These are phyloP conservation scores for Selaginella moellendorffii DNA, from an alignment of 75 land plant genomes.

Conservation along the genomic window DNA sequence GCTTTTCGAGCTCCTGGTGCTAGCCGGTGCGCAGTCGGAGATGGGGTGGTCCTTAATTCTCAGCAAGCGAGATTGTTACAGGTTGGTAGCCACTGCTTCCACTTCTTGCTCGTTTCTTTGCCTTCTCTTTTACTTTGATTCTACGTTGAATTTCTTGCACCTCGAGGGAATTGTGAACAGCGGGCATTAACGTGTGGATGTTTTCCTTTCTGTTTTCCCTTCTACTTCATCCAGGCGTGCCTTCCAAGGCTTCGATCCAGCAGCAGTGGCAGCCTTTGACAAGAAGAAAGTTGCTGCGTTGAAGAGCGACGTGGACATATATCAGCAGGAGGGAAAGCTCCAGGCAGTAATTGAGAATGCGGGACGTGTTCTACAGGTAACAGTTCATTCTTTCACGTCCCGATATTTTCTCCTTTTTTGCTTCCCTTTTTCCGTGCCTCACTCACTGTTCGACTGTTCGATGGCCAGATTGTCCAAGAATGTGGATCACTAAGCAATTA, in stretches of 20 bases:
- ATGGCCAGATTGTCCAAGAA: neutral
- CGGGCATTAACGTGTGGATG: no score
- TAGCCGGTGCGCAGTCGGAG: neutral
- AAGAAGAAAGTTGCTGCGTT: neutral
- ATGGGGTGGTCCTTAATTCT: neutral
- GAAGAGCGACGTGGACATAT: neutral
- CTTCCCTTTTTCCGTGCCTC: no score
- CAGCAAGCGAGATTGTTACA: neutral
- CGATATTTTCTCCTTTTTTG: no score
- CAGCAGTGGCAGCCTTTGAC: slow-evolving; percentile 1
- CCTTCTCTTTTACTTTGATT: no score
- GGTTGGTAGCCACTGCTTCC: no score
- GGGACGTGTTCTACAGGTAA: slow-evolving; percentile 2
- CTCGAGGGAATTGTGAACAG: no score
- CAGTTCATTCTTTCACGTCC: neutral
- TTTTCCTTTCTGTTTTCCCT: no score
- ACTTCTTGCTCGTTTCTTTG: no score
- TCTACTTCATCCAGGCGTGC: no score
- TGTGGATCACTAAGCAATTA: neutral
- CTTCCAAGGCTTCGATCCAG: slow-evolving; percentile 2
- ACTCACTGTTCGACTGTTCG: no score
- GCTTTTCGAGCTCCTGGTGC: slow-evolving; percentile 3
- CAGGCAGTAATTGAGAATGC: slow-evolving; percentile 1
- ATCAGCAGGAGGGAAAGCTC: neutral
- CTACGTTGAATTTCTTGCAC: no score